phyloP scores from a whole-genome alignment of 805 yeast genomes.

The Deakozyma indianensis region DNA sequence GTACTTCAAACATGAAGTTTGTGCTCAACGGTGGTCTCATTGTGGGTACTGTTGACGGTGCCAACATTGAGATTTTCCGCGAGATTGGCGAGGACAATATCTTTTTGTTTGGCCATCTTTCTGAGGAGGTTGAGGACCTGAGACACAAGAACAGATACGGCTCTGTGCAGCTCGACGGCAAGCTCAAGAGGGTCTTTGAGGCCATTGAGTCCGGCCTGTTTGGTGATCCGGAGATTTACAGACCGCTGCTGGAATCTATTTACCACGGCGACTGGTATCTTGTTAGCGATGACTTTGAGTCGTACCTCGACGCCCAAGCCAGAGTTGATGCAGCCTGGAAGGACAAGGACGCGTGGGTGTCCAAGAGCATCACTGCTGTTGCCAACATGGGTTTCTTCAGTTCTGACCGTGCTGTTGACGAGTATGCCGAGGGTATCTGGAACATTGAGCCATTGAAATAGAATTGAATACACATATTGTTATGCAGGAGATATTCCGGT shows the following conservation, averaged over 20 bases:
- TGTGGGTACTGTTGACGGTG: slow-evolving; percentile 94
- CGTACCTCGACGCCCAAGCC: slow-evolving; percentile 69
- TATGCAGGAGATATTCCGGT: no score
- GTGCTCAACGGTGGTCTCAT: slow-evolving; percentile 88
- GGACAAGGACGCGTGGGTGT: slow-evolving; percentile 59
- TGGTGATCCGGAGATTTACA: slow-evolving; percentile 50
- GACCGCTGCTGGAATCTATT: slow-evolving; percentile 54
- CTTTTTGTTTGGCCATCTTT: slow-evolving; percentile 78
- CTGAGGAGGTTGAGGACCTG: slow-evolving; percentile 79
- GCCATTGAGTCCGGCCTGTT: slow-evolving; percentile 57
- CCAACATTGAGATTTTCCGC: slow-evolving; percentile 87
- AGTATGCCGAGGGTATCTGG: slow-evolving; percentile 89
- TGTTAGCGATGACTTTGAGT: slow-evolving; percentile 79
- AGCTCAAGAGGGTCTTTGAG: slow-evolving; percentile 46
- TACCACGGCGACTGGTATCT: slow-evolving; percentile 74
- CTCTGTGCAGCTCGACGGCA: slow-evolving; percentile 43
- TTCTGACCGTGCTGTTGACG: slow-evolving; percentile 81
- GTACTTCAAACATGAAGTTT: slow-evolving; percentile 92
- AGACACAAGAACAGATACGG: slow-evolving; percentile 60
- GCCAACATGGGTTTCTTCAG: slow-evolving; percentile 91
- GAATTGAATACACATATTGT: no score
- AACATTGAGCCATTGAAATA: slow-evolving; percentile 59
- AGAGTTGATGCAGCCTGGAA: slow-evolving; percentile 59
- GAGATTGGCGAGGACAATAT: slow-evolving; percentile 90
- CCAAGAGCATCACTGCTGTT: slow-evolving; percentile 61